phyloP scores from a whole-genome alignment of 148 eudicot species.

The Camellia lanceoleosa region DNA sequence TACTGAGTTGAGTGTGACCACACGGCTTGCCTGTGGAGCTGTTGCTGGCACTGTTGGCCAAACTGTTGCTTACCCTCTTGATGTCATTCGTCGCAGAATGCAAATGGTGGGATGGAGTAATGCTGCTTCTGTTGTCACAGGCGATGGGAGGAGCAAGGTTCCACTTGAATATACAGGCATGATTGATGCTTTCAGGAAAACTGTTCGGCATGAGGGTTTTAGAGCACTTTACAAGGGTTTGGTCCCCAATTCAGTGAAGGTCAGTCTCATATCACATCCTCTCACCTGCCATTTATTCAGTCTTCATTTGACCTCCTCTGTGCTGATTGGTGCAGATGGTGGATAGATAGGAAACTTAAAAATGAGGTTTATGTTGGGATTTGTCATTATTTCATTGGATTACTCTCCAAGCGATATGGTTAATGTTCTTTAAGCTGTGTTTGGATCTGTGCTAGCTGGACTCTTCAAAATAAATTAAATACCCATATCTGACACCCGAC shows the following conservation, averaged over 20 bases:
- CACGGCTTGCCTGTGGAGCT: constrained; percentile 93
- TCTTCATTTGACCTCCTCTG: neutral
- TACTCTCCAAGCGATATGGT: too few species aligned
- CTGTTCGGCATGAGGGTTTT: constrained; percentile 75
- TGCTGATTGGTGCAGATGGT: neutral
- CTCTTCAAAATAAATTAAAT: too few species aligned
- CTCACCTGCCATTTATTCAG: neutral
- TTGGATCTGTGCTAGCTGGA: too few species aligned
- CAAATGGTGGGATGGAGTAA: constrained; percentile 95
- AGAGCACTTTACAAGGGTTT: constrained; percentile 88
- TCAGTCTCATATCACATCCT: constrained; percentile 28
- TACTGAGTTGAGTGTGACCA: constrained; percentile 66
- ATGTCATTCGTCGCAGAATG: constrained; percentile 91
- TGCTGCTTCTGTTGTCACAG: constrained; percentile 71
- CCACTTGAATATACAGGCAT: constrained; percentile 78
- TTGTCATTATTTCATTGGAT: neutral
- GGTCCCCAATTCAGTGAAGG: constrained; percentile 97
- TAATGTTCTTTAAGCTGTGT: neutral
- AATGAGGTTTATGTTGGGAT: neutral
- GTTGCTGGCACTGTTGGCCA: constrained; percentile 88
- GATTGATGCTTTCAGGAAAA: constrained; percentile 86
- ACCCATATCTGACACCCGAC: too few species aligned
- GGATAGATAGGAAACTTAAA: neutral
- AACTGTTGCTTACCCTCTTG: constrained; percentile 95
- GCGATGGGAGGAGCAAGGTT: constrained; percentile 67